phyloP scores from a whole-genome alignment of 805 yeast genomes.

The Suhomyces canberraensis region DNA sequence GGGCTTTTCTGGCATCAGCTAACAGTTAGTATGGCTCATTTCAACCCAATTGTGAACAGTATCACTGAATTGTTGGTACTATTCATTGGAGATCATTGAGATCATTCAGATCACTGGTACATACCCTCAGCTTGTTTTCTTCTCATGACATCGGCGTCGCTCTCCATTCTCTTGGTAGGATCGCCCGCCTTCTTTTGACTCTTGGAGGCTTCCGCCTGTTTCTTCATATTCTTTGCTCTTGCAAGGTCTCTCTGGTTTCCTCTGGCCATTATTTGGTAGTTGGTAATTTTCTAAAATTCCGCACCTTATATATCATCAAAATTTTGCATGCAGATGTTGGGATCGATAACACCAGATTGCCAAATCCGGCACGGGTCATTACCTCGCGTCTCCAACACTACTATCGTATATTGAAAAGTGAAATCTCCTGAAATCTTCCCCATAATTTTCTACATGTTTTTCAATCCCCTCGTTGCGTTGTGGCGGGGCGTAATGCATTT shows the following conservation, averaged over 20 bases:
- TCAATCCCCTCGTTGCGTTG: background rate
- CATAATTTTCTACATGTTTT: too few relatives aligned
- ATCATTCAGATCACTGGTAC: too few relatives aligned
- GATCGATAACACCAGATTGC: background rate
- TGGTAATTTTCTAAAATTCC: slow-evolving; percentile 1
- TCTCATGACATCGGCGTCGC: slow-evolving; percentile 87
- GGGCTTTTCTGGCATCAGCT: slow-evolving; percentile 51
- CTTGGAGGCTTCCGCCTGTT: slow-evolving; percentile 63
- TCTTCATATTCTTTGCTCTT: slow-evolving; percentile 81
- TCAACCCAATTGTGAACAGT: too few relatives aligned
- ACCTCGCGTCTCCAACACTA: too few relatives aligned
- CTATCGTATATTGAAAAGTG: too few relatives aligned
- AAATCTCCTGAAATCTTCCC: too few relatives aligned
- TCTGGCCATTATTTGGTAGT: slow-evolving; percentile 67
- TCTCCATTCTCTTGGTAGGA: slow-evolving; percentile 80
- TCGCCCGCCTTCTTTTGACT: slow-evolving; percentile 69
- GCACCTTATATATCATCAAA: slow-evolving; percentile 3
- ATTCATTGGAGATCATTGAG: too few relatives aligned
- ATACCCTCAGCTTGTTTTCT: slow-evolving; percentile 81
- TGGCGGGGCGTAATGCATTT: background rate
- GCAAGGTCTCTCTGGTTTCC: slow-evolving; percentile 97
- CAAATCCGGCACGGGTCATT: background rate
- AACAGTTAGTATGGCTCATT: background rate
- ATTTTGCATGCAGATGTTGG: background rate
- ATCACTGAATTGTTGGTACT: too few relatives aligned